These are phyloP conservation scores for Striga hermonthica DNA, from an alignment of 305 asterid genomes.

Conservation along the genomic window DNA sequence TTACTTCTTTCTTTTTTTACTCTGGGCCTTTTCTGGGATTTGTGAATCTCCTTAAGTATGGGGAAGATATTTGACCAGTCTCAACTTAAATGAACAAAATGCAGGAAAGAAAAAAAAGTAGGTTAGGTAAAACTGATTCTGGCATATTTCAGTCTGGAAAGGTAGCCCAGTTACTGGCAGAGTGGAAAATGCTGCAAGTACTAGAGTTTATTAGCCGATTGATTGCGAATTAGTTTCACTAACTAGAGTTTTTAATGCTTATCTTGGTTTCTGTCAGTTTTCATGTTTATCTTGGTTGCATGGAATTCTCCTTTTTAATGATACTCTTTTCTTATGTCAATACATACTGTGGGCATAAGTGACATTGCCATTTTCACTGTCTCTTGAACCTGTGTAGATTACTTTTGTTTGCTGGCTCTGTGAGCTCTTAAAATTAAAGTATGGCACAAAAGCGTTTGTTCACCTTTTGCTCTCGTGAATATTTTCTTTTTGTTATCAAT, in stretches of 20 bases:
- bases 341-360: neutral
- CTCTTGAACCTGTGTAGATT: neutral
- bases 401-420: slow-evolving; percentile 2
- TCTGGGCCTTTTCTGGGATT: too few species aligned
- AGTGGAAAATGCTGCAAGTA: too few species aligned
- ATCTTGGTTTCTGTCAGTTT: too few species aligned
- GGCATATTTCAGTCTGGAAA: too few species aligned
- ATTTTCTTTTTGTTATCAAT: neutral
- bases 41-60: too few species aligned
- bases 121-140: too few species aligned
- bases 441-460: neutral
- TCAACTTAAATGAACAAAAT: too few species aligned
- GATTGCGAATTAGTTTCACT: neutral
- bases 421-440: slow-evolving; percentile 9
- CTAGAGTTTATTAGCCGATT: too few species aligned
- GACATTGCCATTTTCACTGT: neutral
- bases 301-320: neutral
- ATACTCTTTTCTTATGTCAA: neutral
- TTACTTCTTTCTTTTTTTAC: too few species aligned
- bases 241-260: neutral
- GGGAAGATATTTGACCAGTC: too few species aligned
- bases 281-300: slow-evolving; percentile 5
- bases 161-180: too few species aligned
- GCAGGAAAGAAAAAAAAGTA: too few species aligned
- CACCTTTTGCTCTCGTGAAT: slow-evolving; percentile 4